phyloP scores from a whole-genome alignment of 2,329 filamentous ascomycete genomes.

The Diaporthe sp. region DNA sequence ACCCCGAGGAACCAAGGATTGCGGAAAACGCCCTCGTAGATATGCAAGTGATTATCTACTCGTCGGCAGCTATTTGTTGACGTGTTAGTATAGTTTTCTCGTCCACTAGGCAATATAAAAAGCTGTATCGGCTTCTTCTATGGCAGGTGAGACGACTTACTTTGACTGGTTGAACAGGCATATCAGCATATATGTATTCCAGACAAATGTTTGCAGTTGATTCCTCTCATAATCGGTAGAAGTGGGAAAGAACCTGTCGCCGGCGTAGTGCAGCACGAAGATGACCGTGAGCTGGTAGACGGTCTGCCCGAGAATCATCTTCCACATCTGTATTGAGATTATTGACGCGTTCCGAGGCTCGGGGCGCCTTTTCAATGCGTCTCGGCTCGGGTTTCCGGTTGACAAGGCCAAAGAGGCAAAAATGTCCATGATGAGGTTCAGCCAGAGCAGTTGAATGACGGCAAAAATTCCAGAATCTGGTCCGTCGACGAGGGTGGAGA shows the following conservation, averaged over 20 bases:
- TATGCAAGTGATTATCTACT: slow-evolving; percentile 86
- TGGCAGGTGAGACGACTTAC: background rate
- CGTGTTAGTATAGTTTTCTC: background rate
- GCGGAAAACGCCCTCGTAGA: slow-evolving; percentile 81
- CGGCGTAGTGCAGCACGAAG: slow-evolving; percentile 74
- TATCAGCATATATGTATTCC: slow-evolving; percentile 93
- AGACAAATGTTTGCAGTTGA: slow-evolving; percentile 73
- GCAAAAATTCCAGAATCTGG: slow-evolving; percentile 68
- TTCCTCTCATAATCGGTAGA: slow-evolving; percentile 58
- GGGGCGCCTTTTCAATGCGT: slow-evolving; percentile 58
- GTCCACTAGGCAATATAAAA: background rate
- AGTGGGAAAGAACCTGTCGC: slow-evolving; percentile 61
- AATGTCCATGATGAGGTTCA: slow-evolving; percentile 76
- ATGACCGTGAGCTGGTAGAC: slow-evolving; percentile 77
- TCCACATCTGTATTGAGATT: slow-evolving; percentile 83
- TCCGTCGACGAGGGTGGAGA: slow-evolving; percentile 68
- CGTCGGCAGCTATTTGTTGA: slow-evolving; percentile 71
- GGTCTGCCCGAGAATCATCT: slow-evolving; percentile 84
- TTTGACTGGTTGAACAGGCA: slow-evolving; percentile 83
- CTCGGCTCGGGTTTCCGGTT: slow-evolving; percentile 61
- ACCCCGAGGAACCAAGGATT: slow-evolving; percentile 85
- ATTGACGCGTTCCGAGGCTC: slow-evolving; percentile 49
- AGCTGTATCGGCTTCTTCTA: background rate
- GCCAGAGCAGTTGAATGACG: slow-evolving; percentile 73
- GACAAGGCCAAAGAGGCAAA: slow-evolving; percentile 70